Percentiles rank a stretch among this genome's conserved stretches.
phyloP scores from a whole-genome alignment of 2,329 filamentous ascomycete genomes.

The Nannizzia gypsea region DNA sequence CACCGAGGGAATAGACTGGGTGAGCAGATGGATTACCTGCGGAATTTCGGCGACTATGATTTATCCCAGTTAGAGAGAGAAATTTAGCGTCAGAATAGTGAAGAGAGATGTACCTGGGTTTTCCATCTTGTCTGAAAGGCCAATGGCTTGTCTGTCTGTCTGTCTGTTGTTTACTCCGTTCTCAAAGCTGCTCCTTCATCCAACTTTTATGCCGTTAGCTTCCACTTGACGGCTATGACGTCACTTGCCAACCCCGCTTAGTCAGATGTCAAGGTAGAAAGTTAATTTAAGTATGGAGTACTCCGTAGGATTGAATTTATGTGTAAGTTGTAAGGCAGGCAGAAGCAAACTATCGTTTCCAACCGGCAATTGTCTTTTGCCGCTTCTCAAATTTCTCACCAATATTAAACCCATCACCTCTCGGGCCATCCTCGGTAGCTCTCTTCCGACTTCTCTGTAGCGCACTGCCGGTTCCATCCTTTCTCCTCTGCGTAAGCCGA shows the following conservation, averaged over 20 bases:
- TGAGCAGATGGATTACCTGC: slow-evolving; percentile 55
- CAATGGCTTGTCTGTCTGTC: not conserved
- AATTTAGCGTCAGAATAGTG: not conserved
- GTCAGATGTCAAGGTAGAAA: too few species aligned
- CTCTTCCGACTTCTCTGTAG: slow-evolving; percentile 82
- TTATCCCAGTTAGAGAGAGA: not conserved
- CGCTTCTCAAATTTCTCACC: slow-evolving; percentile 48
- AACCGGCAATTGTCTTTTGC: slow-evolving; percentile 33
- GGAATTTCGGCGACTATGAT: slow-evolving; percentile 47
- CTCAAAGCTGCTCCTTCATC: not conserved
- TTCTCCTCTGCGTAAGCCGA: slow-evolving; percentile 61
- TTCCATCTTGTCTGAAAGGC: slow-evolving; percentile 10
- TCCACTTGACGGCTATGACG: too few species aligned
- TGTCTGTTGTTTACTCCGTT: not conserved
- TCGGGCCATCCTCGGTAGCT: slow-evolving; percentile 54
- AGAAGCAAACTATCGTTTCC: slow-evolving; percentile 24
- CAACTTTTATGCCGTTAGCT: not conserved
- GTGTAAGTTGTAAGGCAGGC: not conserved
- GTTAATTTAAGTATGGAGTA: too few species aligned
- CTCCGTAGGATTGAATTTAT: too few species aligned
- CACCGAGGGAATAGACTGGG: slow-evolving; percentile 52
- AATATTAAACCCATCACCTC: slow-evolving; percentile 51
- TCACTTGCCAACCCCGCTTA: too few species aligned
- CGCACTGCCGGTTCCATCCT: slow-evolving; percentile 40
- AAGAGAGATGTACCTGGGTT: slow-evolving; percentile 15